A percentile compares a stretch with the other conserved stretches of the same genome.
Evolutionary conservation across 306 rosid species (phyloP).

Genomic region (Quercus alba): DNA sequence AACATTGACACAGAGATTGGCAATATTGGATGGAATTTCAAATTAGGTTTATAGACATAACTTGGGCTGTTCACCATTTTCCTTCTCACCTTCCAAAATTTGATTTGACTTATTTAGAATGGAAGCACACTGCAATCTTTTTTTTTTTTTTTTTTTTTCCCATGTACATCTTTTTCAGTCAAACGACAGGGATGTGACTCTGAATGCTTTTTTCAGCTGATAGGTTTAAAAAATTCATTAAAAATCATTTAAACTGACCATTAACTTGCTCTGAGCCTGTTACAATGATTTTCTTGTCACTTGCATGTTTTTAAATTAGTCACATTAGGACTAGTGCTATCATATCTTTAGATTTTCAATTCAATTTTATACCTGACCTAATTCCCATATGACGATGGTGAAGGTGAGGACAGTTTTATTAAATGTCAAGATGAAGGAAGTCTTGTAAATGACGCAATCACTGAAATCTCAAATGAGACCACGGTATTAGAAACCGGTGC

Average conservation of each 20-base stretch:
- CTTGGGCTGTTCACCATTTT: not conserved
- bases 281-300: not conserved
- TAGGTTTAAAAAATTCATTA: not conserved
- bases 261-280: not conserved
- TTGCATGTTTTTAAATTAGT: not conserved
- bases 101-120: not conserved
- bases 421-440: constrained; percentile 21
- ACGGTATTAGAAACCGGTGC: constrained; percentile 9
- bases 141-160: not conserved
- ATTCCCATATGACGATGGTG: constrained; percentile 24
- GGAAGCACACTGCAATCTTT: not conserved
- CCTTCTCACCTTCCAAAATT: not conserved
- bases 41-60: not conserved
- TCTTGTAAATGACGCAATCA: constrained; percentile 8
- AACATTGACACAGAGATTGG: not conserved
- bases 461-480: constrained; percentile 9
- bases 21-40: not conserved
- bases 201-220: not conserved
- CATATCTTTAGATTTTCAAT: not conserved
- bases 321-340: not conserved
- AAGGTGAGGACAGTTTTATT: constrained; percentile 15
- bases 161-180: not conserved
- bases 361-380: constrained; percentile 9
- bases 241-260: not conserved
- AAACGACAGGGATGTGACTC: not conserved